phyloP scores from a whole-genome alignment of 176 grass and related monocot genomes.

The Raddia distichophylla region DNA sequence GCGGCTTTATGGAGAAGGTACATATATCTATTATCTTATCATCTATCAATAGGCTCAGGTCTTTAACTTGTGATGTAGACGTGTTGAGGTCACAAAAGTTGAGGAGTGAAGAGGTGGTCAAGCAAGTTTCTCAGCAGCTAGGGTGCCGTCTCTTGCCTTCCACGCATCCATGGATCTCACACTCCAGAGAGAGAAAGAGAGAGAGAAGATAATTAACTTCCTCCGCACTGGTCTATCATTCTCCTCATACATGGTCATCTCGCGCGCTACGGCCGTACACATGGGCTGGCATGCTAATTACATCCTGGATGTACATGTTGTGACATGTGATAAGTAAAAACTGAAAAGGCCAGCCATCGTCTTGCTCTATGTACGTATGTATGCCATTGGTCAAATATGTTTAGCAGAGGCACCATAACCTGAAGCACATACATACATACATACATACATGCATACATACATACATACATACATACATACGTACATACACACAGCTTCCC shows the following conservation, averaged over 20 bases:
- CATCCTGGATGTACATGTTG: neutral
- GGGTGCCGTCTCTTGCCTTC: neutral
- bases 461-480: no score
- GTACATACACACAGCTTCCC: no score
- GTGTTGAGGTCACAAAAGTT: neutral
- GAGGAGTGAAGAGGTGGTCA: neutral
- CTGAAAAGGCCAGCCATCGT: neutral
- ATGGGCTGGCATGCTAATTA: no score
- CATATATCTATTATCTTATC: neutral
- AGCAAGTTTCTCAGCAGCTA: neutral
- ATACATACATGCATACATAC: no score
- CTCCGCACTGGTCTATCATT: neutral
- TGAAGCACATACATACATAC: neutral
- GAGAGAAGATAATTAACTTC: neutral
- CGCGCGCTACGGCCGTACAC: no score
- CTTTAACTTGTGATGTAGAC: neutral
- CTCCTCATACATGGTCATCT: neutral
- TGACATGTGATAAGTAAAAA: neutral
- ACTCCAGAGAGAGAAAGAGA: neutral
- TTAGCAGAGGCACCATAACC: no score
- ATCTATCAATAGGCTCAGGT: neutral
- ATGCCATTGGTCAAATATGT: neutral
- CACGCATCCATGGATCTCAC: conserved; percentile 17
- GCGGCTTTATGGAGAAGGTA: neutral
- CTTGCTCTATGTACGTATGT: no score